These are phyloP conservation scores for Phyllosticta citrichinensis DNA, from an alignment of 2,329 filamentous ascomycete genomes.

Conservation along the genomic window DNA sequence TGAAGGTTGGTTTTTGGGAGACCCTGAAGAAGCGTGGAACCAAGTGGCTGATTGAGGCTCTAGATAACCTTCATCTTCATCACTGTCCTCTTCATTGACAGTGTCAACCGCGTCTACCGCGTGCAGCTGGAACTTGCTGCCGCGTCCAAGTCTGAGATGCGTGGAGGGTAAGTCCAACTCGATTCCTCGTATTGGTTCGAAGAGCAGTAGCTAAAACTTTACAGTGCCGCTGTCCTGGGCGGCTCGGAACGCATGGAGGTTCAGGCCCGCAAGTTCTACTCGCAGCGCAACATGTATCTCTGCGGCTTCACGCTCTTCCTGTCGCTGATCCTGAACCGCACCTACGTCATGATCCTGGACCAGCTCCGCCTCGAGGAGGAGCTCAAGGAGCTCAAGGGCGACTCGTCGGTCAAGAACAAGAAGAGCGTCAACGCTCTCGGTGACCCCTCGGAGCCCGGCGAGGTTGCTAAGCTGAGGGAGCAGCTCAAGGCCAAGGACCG, in stretches of 20 bases:
- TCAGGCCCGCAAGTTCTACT: slow-evolving; percentile 99
- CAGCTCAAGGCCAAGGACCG: slow-evolving; percentile 63
- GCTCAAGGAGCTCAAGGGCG: slow-evolving; percentile 71
- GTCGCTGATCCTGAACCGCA: slow-evolving; percentile 96
- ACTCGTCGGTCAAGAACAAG: slow-evolving; percentile 49
- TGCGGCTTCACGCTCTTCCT: slow-evolving; percentile 99
- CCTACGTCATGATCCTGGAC: slow-evolving; percentile 94
- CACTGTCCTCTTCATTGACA: slow-evolving; percentile 94
- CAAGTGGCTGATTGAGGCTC: not conserved
- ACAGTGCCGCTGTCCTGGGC: slow-evolving; percentile 60
- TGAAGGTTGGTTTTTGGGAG: slow-evolving; percentile 53
- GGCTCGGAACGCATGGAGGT: slow-evolving; percentile 93
- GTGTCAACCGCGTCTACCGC: slow-evolving; percentile 90
- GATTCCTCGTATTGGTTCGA: not conserved
- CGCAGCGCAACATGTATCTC: slow-evolving; percentile 99
- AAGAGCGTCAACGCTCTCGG: slow-evolving; percentile 58
- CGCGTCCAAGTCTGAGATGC: slow-evolving; percentile 52
- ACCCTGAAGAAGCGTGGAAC: not conserved
- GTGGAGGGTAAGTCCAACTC: slow-evolving; percentile 39
- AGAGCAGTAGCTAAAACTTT: not conserved
- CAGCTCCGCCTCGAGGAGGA: slow-evolving; percentile 86
- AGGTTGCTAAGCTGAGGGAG: slow-evolving; percentile 60
- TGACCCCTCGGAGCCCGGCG: slow-evolving; percentile 61
- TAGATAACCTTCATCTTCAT: slow-evolving; percentile 98
- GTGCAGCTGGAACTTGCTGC: slow-evolving; percentile 81